Conservation (phyloP, 352 stramenopile genomes). For the Phytophthora vignae region DNA sequence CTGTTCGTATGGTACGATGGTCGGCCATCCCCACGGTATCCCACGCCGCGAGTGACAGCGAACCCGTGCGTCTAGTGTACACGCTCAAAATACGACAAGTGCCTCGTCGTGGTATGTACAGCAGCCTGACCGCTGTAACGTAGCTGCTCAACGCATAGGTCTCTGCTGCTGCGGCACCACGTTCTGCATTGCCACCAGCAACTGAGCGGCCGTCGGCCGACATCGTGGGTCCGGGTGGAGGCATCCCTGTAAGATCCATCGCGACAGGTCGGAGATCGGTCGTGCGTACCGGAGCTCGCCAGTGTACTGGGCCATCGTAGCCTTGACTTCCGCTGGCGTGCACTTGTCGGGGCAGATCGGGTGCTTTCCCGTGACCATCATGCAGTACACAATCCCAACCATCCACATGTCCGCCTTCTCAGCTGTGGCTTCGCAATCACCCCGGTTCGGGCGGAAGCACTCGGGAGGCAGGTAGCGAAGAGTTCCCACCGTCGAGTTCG, state of each 20-base stretch:
- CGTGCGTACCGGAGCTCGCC: conserved; percentile 50
- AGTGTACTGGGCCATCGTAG: conserved; percentile 38
- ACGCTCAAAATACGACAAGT: conserved; percentile 55
- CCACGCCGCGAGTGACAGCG: conserved; percentile 20
- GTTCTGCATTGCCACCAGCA: conserved; percentile 64
- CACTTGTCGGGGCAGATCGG: conserved; percentile 73
- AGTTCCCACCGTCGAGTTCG: conserved; percentile 73
- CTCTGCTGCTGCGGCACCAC: conserved; percentile 41
- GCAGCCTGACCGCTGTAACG: conserved; percentile 34
- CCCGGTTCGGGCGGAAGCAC: conserved; percentile 66
- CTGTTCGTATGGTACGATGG: conserved; percentile 40
- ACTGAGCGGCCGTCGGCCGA: conserved; percentile 65
- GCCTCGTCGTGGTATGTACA: conserved; percentile 51
- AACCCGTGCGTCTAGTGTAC: conserved; percentile 61
- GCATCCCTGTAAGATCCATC: conserved; percentile 76
- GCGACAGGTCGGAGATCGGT: conserved; percentile 60
- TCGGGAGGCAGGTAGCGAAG: conserved; percentile 80
- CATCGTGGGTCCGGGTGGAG: conserved; percentile 72
- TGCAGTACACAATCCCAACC: conserved; percentile 78
- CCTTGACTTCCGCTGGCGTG: conserved; percentile 59
- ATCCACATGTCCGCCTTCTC: conserved; percentile 89
- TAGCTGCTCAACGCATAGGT: conserved; percentile 37
- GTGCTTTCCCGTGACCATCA: conserved; percentile 84
- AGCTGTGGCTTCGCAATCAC: conserved; percentile 68
- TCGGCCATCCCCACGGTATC: conserved; percentile 20